Base-by-base conservation (phyloP, 805 yeast species). In the Wickerhamiella brachini region DNA sequence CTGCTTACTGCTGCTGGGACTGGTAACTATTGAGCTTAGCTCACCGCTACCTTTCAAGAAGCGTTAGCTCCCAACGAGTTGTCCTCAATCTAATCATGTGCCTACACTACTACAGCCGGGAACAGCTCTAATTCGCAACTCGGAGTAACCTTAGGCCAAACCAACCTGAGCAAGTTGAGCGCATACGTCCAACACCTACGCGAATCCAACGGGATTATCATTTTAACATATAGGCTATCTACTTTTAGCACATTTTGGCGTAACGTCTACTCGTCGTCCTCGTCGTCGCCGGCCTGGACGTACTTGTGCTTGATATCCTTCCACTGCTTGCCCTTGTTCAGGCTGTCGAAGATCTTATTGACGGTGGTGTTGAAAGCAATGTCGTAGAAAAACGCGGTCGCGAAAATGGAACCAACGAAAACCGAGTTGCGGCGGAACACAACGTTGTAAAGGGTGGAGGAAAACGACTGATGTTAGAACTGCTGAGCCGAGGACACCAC, bases 361-460 rank as follows among this genome's bases (percentile, higher is more conserved):
- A 66, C 59, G 50, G 65, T 57, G 29, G 57, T 54, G 60, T 65
- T 61, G 64, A 67, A 68, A 44, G 56, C 66, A 49, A 67, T 59
- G 57, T 68, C 71, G 78, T 88, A 87, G 56, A 80, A 79, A 65
- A 89, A 89, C 47, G 97, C 88, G 62, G 85, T 80, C 48, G 80
- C 83, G 60, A 89, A 83, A 55, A 89, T 74, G 56, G 93, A 74
- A 58, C 86, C 85, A 56, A 89, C 95, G 70, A 77, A 86, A 56
- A 83, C 74, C 47, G 97, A 78, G 80, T 90, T 89, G 78, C 96
- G 85, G 78, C 86, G 86, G 78, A 85, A 81, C 51, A 83, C 61
- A 38, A 74, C 68, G 77, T 80, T 81, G 78, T 78, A 80, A 55
- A 80, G 62, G 45, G 78, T 66, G 44, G 83, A 65, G 60, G 69